phyloP scores from a whole-genome alignment of 1,284 basidiomycete genomes.

The Vanrija pseudolonga region DNA sequence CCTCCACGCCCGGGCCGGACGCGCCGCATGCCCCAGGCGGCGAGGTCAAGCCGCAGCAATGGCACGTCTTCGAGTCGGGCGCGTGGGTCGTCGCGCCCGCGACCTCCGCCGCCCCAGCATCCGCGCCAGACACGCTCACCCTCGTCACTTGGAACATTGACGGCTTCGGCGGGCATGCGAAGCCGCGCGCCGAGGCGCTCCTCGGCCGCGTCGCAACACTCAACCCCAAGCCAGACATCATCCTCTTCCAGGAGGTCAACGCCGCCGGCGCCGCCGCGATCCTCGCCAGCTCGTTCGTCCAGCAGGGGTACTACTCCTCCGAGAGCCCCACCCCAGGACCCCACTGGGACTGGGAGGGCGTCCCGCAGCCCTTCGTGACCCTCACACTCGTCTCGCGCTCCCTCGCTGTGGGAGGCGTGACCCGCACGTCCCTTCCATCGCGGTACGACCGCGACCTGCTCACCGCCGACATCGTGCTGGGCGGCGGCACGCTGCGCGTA shows the following conservation, averaged over 20 bases:
- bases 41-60: neutral
- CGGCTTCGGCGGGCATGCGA: neutral
- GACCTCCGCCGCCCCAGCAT: neutral
- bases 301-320: neutral
- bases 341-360: neutral
- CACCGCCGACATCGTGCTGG: neutral
- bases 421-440: neutral
- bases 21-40: neutral
- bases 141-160: slow-evolving; percentile 5
- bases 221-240: neutral
- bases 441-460: slow-evolving; percentile 1
- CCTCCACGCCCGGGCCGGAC: neutral
- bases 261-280: neutral
- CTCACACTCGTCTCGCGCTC: neutral
- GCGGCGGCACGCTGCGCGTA: neutral
- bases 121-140: neutral
- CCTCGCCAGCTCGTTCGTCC: neutral
- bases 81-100: neutral
- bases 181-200: neutral
- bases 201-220: neutral
- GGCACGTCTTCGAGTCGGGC: neutral
- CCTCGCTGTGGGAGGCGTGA: neutral
- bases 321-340: neutral
- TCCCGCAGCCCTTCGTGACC: neutral
- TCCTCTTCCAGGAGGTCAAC: slow-evolving; percentile 2